Percentiles rank a stretch among this genome's conserved stretches.
Evolutionary conservation across 169 alveolate genomes (phyloP).

Genomic region (Babesia divergens): DNA sequence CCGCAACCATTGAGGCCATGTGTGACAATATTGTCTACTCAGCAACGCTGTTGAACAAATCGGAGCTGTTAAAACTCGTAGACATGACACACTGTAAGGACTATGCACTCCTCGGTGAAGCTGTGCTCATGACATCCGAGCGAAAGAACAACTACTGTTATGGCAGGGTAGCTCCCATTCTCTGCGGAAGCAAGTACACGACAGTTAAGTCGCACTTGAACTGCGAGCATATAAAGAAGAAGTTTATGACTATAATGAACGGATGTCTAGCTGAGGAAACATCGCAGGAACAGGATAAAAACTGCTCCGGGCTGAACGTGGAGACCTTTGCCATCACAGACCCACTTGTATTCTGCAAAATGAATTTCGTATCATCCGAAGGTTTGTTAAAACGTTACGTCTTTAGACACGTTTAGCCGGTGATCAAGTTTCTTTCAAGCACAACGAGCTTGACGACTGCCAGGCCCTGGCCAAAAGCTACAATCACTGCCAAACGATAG

Average conservation of each 20-base stretch:
- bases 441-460: constrained; percentile 57
- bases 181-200: constrained; percentile 44
- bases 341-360: constrained; percentile 59
- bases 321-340: constrained; percentile 48
- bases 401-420: not conserved
- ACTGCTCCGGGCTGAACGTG: constrained; percentile 47
- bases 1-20: constrained; percentile 43
- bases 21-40: constrained; percentile 45
- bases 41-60: constrained; percentile 19
- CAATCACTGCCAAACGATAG: constrained; percentile 50
- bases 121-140: constrained; percentile 23
- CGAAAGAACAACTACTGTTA: constrained; percentile 47
- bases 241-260: constrained; percentile 40
- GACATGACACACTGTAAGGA: constrained; percentile 36
- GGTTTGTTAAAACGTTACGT: constrained; percentile 11
- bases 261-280: constrained; percentile 8
- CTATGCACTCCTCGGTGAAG: constrained; percentile 54
- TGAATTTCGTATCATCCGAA: not conserved
- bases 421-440: constrained; percentile 37
- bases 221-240: constrained; percentile 60
- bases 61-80: constrained; percentile 33
- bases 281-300: not conserved
- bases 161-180: constrained; percentile 26
- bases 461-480: constrained; percentile 39
- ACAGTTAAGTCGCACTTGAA: constrained; percentile 31